Base-by-base conservation (phyloP, 768 basidiomycete genomes). In the Boletus sp. region DNA sequence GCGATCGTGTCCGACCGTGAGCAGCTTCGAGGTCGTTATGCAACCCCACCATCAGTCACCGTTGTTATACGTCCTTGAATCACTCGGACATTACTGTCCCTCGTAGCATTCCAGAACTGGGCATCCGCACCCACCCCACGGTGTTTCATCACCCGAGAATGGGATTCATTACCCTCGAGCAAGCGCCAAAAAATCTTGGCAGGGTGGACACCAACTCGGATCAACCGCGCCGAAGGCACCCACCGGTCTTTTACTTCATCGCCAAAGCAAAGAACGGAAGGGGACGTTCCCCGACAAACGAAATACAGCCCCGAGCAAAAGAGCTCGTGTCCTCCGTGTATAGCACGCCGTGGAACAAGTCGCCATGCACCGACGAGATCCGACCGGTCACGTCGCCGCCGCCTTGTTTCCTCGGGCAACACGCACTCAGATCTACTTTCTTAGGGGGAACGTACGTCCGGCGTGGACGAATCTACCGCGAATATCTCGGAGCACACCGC, bases 21-120 rank as follows among this genome's bases (percentile, higher is more conserved):
- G 5, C 7, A 9, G 12, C 64, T 64, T 61, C 59, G 18, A 65
- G 56, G 64, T 67, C 62, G 64, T 50, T 12, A 64, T 55, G 63
- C 63, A 64, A 64, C 63, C 12, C 20, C 39, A 10, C 17, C 40
- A n/a, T 39, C 44, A 44, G 24, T 58, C 57, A 28, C 42, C 57
- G 47, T 47, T 18, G 42, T 33, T 10, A 45, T 54, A 37, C 32
- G 55, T 57, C 56, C 14, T n/a, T 30, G 32, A 32, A 11, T 20
- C 56, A 15, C 48, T 40, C 54, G 15, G 28, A n/a, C 39, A 28
- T 37, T 32, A 14, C 28, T 9, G 18, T 18, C 42, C 29, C 51
- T 14, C 20, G 24, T 12, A 24, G n/a, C 24, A 44, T 46, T 46
- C 48, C 55, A 57, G n/a, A 56, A 46, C 14, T 14, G 24, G 52